Conservation (phyloP, 768 basidiomycete species). For the Suillus sp. region DNA sequence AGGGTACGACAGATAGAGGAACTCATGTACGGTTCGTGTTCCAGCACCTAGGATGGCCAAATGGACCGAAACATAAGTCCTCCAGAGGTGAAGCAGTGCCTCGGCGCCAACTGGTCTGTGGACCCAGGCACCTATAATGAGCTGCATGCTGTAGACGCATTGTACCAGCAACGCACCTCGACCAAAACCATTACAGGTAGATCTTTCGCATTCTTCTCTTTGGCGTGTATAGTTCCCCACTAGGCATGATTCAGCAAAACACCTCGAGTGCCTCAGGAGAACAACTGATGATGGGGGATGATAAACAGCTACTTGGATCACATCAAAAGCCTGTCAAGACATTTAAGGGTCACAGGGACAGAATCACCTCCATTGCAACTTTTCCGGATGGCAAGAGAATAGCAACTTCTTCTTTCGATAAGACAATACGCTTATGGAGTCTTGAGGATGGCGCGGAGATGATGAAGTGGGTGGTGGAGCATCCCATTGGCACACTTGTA, state of each 20-base stretch:
- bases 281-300: not conserved
- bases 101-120: no score
- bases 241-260: not conserved
- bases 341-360: not conserved
- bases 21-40: no score
- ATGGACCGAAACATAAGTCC: no score
- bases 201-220: not conserved
- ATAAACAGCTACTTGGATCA: not conserved
- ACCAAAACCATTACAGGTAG: not conserved
- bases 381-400: not conserved
- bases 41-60: no score
- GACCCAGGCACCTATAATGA: not conserved
- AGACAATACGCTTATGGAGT: not conserved
- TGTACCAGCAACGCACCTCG: not conserved
- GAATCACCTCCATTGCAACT: not conserved
- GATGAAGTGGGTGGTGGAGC: not conserved
- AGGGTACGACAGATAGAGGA: no score
- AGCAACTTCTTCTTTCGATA: not conserved
- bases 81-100: no score
- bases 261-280: not conserved
- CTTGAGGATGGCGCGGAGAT: not conserved
- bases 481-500: accelerated
- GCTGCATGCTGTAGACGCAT: not conserved
- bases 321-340: not conserved
- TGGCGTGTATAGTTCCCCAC: not conserved